Percentiles rank a stretch among this genome's conserved stretches.
Conservation (phyloP, 2,329 filamentous ascomycete genomes). For the Cladosporium sp. region DNA sequence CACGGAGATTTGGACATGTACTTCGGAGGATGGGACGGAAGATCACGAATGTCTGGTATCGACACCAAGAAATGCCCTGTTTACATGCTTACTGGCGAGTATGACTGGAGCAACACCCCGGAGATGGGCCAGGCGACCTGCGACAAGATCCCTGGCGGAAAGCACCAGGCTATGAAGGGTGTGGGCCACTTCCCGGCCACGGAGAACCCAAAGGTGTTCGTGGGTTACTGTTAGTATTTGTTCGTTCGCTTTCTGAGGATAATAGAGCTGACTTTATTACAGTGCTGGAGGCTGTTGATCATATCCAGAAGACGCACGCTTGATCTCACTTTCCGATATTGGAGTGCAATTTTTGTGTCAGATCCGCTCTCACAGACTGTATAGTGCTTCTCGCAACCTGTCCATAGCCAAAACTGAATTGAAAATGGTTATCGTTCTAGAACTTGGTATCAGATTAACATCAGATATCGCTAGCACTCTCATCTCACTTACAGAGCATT, state of each 20-base stretch:
- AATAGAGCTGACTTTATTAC: conserved; percentile 3
- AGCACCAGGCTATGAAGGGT: conserved; percentile 40
- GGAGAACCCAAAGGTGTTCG: conserved; percentile 32
- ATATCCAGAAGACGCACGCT: conserved; percentile 23
- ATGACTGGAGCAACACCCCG: conserved; percentile 45
- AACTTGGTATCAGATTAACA: too few relatives aligned
- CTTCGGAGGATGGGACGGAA: conserved; percentile 32
- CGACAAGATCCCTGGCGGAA: conserved; percentile 42
- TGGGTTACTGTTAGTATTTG: conserved; percentile 23
- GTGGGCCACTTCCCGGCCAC: conserved; percentile 45
- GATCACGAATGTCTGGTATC: conserved; percentile 39
- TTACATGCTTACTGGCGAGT: conserved; percentile 47
- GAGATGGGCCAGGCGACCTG: conserved; percentile 42
- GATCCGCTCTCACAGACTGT: too few relatives aligned
- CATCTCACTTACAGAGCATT: too few relatives aligned
- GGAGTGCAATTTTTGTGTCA: background rate
- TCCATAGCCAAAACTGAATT: too few relatives aligned
- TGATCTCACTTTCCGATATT: background rate
- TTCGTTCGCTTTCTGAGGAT: background rate
- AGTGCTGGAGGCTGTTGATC: conserved; percentile 29
- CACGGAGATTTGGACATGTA: conserved; percentile 42
- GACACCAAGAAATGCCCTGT: conserved; percentile 45
- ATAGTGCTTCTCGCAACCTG: too few relatives aligned
- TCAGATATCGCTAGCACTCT: too few relatives aligned
- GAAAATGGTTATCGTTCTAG: too few relatives aligned